phyloP scores from a whole-genome alignment of 1,284 basidiomycete species.

The Ustilago bromivora region DNA sequence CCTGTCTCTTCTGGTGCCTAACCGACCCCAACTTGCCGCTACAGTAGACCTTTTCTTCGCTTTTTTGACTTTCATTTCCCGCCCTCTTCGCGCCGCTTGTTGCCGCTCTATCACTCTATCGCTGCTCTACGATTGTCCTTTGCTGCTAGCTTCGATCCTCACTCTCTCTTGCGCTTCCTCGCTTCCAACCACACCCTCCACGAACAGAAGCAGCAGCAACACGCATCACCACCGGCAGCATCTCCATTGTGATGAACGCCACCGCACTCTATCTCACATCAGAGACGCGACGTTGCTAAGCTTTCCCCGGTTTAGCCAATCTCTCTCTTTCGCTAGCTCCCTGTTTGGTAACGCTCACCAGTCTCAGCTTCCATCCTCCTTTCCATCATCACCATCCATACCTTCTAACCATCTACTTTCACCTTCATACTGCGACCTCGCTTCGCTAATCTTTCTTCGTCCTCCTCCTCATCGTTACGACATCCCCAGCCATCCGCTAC shows the following conservation, averaged over 20 bases:
- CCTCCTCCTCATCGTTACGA: constrained; percentile 20
- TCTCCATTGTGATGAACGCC: constrained; percentile 1
- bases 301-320: not conserved
- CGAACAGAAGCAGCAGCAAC: not conserved
- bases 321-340: not conserved
- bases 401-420: not conserved
- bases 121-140: constrained; percentile 1
- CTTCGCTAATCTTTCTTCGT: constrained; percentile 23
- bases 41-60: not conserved
- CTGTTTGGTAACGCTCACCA: constrained; percentile 2
- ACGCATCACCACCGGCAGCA: constrained; percentile 1
- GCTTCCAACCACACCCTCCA: constrained; percentile 1
- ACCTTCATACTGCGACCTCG: constrained; percentile 24
- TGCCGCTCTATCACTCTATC: not conserved
- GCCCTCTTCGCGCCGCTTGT: not conserved
- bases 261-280: not conserved
- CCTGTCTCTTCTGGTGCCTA: not conserved
- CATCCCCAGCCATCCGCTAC: not conserved
- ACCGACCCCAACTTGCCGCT: no score
- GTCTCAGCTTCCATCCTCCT: not conserved
- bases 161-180: not conserved
- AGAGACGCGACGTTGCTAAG: constrained; percentile 4
- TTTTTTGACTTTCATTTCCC: not conserved
- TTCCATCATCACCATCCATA: constrained; percentile 5
- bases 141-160: constrained; percentile 16